Percentiles rank a stretch among this genome's conserved stretches.
Evolutionary conservation across 2,329 filamentous ascomycete species (phyloP).

Genomic region (Penicillium sp.): DNA sequence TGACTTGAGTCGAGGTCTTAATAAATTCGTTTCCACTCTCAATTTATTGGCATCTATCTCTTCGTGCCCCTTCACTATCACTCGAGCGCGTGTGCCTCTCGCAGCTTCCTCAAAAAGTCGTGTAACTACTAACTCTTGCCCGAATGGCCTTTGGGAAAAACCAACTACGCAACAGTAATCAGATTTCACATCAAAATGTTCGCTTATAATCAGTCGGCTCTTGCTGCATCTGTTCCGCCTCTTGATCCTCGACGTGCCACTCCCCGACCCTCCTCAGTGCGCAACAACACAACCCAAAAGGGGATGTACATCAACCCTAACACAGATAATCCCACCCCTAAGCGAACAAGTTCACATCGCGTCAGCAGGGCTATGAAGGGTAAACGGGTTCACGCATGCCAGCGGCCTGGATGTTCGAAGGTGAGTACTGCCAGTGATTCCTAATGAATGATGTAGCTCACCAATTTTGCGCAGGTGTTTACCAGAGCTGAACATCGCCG

Average conservation of each 20-base stretch:
- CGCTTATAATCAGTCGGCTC: background rate
- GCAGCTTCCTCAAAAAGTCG: background rate
- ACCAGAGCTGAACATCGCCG: slow-evolving; percentile 48
- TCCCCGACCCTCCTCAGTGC: background rate
- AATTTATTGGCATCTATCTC: background rate
- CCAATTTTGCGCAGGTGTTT: slow-evolving; percentile 38
- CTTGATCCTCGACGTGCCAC: background rate
- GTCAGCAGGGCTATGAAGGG: slow-evolving; percentile 53
- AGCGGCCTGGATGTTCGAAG: slow-evolving; percentile 47
- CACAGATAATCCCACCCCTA: background rate
- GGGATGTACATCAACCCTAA: background rate
- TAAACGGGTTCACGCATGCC: slow-evolving; percentile 49
- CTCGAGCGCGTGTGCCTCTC: background rate
- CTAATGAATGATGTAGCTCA: slow-evolving; percentile 5
- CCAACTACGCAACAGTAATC: background rate
- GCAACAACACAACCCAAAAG: background rate
- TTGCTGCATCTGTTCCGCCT: background rate
- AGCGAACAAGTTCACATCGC: slow-evolving; percentile 27
- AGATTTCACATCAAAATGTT: background rate
- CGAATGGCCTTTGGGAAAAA: slow-evolving; percentile 1
- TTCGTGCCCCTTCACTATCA: background rate
- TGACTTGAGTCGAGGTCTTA: background rate
- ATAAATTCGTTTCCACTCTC: background rate
- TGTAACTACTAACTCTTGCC: background rate
- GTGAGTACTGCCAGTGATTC: slow-evolving; percentile 26